Conservation (phyloP, 805 yeast genomes). For the Ogataea nakhonphanomensis region DNA sequence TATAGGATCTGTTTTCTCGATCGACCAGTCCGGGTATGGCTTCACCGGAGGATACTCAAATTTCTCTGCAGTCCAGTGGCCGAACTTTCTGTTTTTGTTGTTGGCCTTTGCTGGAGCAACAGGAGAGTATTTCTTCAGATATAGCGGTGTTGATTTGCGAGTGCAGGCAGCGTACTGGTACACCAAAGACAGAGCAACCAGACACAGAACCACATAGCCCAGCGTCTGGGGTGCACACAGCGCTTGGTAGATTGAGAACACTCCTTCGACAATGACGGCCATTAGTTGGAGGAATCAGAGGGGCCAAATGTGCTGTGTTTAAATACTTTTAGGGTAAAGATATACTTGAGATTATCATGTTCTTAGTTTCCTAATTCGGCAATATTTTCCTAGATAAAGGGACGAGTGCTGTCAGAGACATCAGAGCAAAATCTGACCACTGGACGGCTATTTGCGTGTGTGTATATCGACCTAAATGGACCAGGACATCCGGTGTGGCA, state of each 20-base stretch:
- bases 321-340: not conserved
- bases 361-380: conserved; percentile 21
- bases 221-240: conserved; percentile 10
- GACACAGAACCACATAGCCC: conserved; percentile 8
- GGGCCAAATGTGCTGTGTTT: not conserved
- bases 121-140: conserved; percentile 26
- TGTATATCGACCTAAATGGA: too few species aligned
- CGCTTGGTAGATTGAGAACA: not conserved
- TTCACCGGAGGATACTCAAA: conserved; percentile 49
- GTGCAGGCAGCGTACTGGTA: not conserved
- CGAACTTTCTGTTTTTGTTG: conserved; percentile 45
- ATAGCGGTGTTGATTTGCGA: conserved; percentile 5
- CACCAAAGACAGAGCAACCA: conserved; percentile 4
- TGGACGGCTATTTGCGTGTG: too few species aligned
- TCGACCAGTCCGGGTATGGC: conserved; percentile 47
- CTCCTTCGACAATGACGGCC: conserved; percentile 6
- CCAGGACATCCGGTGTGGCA: too few species aligned
- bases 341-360: conserved; percentile 10
- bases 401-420: not conserved
- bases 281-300: not conserved
- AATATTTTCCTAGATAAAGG: conserved; percentile 18
- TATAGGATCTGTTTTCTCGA: conserved; percentile 47
- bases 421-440: too few species aligned
- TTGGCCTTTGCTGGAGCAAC: conserved; percentile 34
- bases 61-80: conserved; percentile 53